A percentile compares a stretch with the other conserved stretches of the same genome.
Evolutionary conservation across 306 rosid species (phyloP).

Genomic region (Begonia masoniana): DNA sequence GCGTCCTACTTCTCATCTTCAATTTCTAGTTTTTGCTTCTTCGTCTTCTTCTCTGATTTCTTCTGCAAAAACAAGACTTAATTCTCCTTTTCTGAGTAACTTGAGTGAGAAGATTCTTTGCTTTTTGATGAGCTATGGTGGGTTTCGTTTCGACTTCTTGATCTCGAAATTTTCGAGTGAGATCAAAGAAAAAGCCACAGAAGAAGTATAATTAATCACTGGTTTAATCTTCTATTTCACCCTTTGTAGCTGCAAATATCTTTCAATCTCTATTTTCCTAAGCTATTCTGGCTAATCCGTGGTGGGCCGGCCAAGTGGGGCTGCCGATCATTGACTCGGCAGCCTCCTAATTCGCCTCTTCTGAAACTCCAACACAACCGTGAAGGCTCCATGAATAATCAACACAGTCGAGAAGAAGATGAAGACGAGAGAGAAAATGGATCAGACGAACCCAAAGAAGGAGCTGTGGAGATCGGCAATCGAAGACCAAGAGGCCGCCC

Average conservation of each 20-base stretch:
- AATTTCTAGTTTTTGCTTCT: too few relatives aligned
- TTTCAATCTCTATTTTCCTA: neutral
- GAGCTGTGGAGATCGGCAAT: neutral
- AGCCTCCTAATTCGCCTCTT: neutral
- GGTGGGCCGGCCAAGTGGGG: slow-evolving; percentile 1
- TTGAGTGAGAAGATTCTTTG: too few relatives aligned
- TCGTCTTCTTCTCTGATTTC: too few relatives aligned
- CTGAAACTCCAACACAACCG: neutral
- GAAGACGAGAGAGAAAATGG: slow-evolving; percentile 1
- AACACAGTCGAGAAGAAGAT: neutral
- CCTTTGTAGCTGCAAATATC: too few relatives aligned
- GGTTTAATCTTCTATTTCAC: too few relatives aligned
- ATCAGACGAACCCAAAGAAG: neutral
- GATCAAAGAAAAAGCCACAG: too few relatives aligned
- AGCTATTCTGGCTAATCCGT: neutral
- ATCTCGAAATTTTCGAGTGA: neutral
- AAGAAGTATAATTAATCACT: too few relatives aligned
- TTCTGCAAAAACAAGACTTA: too few relatives aligned
- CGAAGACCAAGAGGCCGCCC: neutral
- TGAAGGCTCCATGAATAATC: neutral
- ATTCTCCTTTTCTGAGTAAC: too few relatives aligned
- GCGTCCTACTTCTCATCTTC: too few relatives aligned
- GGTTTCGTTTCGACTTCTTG: neutral
- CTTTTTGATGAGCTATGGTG: too few relatives aligned
- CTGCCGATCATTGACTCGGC: neutral